Evolutionary conservation across 495 filamentous ascomycete genomes (phyloP).

Genomic region (Astrothelium macrocarpum): DNA sequence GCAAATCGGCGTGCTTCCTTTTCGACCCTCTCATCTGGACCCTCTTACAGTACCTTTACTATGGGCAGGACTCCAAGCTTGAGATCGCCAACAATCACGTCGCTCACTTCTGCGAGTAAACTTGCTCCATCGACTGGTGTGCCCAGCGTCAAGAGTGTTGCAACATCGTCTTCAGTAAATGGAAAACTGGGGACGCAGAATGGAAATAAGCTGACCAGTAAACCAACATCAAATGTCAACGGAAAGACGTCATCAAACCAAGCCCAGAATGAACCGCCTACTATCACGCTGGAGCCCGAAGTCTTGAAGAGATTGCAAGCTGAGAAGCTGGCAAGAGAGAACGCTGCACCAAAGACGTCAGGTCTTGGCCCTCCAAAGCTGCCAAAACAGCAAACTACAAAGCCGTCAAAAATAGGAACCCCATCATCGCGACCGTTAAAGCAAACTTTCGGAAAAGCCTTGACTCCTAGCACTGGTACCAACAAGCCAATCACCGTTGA

Average conservation of each 20-base stretch:
- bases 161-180: background rate
- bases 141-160: background rate
- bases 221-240: background rate
- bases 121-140: background rate
- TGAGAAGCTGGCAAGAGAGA: background rate
- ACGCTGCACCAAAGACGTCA: background rate
- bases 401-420: constrained; percentile 15
- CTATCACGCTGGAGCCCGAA: background rate
- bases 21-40: background rate
- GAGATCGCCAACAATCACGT: background rate
- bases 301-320: constrained; percentile 1
- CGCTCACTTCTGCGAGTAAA: background rate
- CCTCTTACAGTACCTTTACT: background rate
- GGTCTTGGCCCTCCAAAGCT: constrained; percentile 9
- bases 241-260: background rate
- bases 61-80: background rate
- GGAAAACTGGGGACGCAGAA: background rate
- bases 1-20: background rate
- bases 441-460: constrained; percentile 3
- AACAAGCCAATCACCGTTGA: constrained; percentile 12
- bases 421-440: constrained; percentile 12
- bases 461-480: background rate
- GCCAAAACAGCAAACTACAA: constrained; percentile 15
- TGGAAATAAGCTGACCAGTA: background rate
- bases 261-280: background rate